These are phyloP conservation scores for Lepidium aucheri DNA, from an alignment of 345 rosid genomes.

Conservation along the genomic window DNA sequence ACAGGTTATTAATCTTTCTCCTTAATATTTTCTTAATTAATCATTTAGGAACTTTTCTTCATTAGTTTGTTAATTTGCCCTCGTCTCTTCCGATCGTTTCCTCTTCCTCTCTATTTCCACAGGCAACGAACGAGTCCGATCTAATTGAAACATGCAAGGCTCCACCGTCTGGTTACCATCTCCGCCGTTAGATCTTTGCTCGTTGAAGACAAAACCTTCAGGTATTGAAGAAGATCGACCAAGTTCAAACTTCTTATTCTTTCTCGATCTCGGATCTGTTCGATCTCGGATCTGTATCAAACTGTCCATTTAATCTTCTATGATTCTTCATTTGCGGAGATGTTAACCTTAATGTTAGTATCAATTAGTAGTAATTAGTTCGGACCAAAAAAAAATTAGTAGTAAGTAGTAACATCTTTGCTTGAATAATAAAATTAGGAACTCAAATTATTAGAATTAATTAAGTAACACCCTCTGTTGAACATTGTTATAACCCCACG, in stretches of 20 bases:
- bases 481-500: too few relatives aligned
- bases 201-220: constrained; percentile 31
- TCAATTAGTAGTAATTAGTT: too few relatives aligned
- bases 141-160: constrained; percentile 25
- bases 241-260: constrained; percentile 26
- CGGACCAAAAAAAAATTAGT: too few relatives aligned
- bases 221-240: constrained; percentile 63
- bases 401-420: too few relatives aligned
- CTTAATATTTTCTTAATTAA: neutral
- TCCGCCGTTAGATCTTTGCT: constrained; percentile 5
- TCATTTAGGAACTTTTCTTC: neutral
- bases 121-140: constrained; percentile 63
- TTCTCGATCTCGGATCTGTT: constrained; percentile 40
- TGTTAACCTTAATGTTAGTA: neutral
- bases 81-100: constrained; percentile 56
- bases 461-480: too few relatives aligned
- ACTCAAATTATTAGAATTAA: neutral
- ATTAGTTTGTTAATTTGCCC: neutral
- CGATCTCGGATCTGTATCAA: constrained; percentile 87
- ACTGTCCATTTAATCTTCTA: constrained; percentile 60
- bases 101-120: constrained; percentile 53
- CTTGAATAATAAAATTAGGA: neutral
- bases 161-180: too few relatives aligned
- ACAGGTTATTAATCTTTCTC: constrained; percentile 44
- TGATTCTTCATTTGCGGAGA: neutral